phyloP scores from a whole-genome alignment of 495 filamentous ascomycete species.

The Massariosphaeria phaeospora region DNA sequence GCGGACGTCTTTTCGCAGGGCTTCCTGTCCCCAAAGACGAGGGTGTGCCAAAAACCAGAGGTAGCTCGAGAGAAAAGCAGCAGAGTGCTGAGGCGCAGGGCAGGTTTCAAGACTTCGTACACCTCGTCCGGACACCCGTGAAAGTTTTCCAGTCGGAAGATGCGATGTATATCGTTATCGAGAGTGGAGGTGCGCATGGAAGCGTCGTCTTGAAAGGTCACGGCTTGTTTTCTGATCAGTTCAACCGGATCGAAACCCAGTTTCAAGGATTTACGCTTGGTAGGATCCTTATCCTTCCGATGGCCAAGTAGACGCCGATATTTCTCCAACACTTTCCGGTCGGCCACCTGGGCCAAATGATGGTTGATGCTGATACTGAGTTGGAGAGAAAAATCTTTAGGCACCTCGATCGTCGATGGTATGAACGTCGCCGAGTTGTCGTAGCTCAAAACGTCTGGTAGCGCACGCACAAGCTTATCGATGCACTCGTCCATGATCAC shows the following conservation, averaged over 20 bases:
- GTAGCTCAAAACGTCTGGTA: slow-evolving; percentile 29
- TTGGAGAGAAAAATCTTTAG: slow-evolving; percentile 33
- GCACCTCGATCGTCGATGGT: slow-evolving; percentile 32
- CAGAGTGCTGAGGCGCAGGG: slow-evolving; percentile 31
- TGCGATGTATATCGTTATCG: slow-evolving; percentile 34
- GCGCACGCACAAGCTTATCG: slow-evolving; percentile 28
- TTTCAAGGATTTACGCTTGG: slow-evolving; percentile 25
- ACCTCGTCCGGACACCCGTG: slow-evolving; percentile 34
- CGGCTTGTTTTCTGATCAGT: slow-evolving; percentile 34
- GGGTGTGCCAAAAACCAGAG: slow-evolving; percentile 33
- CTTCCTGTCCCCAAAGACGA: slow-evolving; percentile 33
- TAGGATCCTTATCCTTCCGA: slow-evolving; percentile 27
- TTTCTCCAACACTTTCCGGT: slow-evolving; percentile 32
- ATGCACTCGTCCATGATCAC: slow-evolving; percentile 30
- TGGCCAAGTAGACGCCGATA: slow-evolving; percentile 29
- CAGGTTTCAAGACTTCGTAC: slow-evolving; percentile 35
- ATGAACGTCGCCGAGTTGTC: slow-evolving; percentile 28
- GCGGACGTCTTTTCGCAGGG: slow-evolving; percentile 15
- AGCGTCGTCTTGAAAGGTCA: slow-evolving; percentile 17
- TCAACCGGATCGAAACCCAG: slow-evolving; percentile 35
- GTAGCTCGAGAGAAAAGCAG: slow-evolving; percentile 31
- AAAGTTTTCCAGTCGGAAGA: slow-evolving; percentile 34
- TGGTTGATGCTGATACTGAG: slow-evolving; percentile 33
- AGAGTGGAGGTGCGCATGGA: slow-evolving; percentile 20
- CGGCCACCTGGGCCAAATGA: slow-evolving; percentile 30